phyloP scores from a whole-genome alignment of 2,329 filamentous ascomycete genomes.

The Chaetoscypha palmicola region DNA sequence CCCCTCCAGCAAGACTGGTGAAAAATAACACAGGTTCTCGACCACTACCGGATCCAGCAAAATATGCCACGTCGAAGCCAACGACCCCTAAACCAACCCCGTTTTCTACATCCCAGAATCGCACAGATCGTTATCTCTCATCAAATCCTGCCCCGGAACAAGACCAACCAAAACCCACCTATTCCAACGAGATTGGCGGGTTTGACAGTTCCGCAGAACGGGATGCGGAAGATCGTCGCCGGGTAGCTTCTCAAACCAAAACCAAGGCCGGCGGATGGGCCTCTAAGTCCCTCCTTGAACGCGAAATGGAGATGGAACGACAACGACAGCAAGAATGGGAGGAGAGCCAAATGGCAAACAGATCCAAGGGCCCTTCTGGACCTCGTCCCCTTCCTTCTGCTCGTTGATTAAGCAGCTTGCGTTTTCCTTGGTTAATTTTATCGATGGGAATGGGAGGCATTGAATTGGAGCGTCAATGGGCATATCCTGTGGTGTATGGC shows the following conservation, averaged over 20 bases:
- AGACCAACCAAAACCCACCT: constrained; percentile 32
- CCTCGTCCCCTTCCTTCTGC: not conserved
- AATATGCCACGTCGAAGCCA: constrained; percentile 24
- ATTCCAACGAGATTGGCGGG: constrained; percentile 35
- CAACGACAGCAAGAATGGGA: constrained; percentile 62
- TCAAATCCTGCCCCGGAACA: constrained; percentile 39
- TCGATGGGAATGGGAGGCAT: too few relatives aligned
- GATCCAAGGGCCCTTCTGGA: constrained; percentile 40
- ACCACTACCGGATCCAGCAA: constrained; percentile 33
- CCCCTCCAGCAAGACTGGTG: constrained; percentile 23
- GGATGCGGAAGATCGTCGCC: constrained; percentile 42
- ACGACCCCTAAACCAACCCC: constrained; percentile 13
- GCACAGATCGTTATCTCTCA: constrained; percentile 43
- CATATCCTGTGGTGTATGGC: too few relatives aligned
- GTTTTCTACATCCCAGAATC: constrained; percentile 25
- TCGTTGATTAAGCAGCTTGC: too few relatives aligned
- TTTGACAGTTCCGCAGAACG: constrained; percentile 39
- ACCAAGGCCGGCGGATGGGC: constrained; percentile 48
- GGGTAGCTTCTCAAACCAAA: constrained; percentile 40
- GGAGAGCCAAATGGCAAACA: constrained; percentile 57
- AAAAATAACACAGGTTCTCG: constrained; percentile 32
- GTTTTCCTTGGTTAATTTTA: too few relatives aligned
- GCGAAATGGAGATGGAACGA: constrained; percentile 54
- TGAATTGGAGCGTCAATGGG: constrained; percentile 4
- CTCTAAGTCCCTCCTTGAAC: constrained; percentile 47